A percentile compares a stretch with the other conserved stretches of the same genome.
These are phyloP conservation scores for Cryptococcus wingfieldii DNA, from an alignment of 1,284 basidiomycete species.

Conservation along the genomic window DNA sequence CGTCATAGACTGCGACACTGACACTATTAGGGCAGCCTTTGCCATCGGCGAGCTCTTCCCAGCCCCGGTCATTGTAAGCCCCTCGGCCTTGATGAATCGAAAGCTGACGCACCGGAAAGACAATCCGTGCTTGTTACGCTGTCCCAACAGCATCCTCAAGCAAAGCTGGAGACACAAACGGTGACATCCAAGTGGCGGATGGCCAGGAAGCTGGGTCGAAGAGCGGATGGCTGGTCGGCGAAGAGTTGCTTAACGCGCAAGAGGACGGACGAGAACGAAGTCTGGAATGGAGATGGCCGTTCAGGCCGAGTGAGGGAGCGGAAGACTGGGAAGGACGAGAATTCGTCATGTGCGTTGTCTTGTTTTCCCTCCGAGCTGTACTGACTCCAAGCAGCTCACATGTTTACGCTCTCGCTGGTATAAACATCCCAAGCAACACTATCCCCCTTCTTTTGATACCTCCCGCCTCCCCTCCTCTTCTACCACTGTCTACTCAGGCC, in stretches of 20 bases:
- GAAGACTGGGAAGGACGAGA: slow-evolving; percentile 85
- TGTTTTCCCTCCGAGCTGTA: not conserved
- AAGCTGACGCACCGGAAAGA: slow-evolving; percentile 15
- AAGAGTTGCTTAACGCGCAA: slow-evolving; percentile 72
- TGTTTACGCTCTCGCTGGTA: slow-evolving; percentile 68
- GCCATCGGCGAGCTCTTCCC: slow-evolving; percentile 37
- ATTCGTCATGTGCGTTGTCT: slow-evolving; percentile 69
- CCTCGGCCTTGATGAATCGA: not conserved
- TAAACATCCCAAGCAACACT: slow-evolving; percentile 75
- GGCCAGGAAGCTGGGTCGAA: slow-evolving; percentile 31
- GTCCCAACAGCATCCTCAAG: slow-evolving; percentile 18
- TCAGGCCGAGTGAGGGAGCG: slow-evolving; percentile 65
- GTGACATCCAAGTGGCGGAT: slow-evolving; percentile 7
- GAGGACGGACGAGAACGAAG: slow-evolving; percentile 58
- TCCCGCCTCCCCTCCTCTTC: slow-evolving; percentile 57
- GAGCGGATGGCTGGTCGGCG: slow-evolving; percentile 79
- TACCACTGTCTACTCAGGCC: slow-evolving; percentile 57
- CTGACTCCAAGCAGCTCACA: slow-evolving; percentile 62
- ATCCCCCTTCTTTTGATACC: slow-evolving; percentile 43
- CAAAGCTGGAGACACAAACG: slow-evolving; percentile 7
- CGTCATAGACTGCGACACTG: slow-evolving; percentile 38
- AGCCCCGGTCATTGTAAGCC: slow-evolving; percentile 30
- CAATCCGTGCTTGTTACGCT: slow-evolving; percentile 32
- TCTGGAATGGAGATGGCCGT: slow-evolving; percentile 75
- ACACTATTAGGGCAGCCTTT: slow-evolving; percentile 30